Evolutionary conservation across 1,284 basidiomycete species (phyloP).

Genomic region (Puccinia triticina): DNA sequence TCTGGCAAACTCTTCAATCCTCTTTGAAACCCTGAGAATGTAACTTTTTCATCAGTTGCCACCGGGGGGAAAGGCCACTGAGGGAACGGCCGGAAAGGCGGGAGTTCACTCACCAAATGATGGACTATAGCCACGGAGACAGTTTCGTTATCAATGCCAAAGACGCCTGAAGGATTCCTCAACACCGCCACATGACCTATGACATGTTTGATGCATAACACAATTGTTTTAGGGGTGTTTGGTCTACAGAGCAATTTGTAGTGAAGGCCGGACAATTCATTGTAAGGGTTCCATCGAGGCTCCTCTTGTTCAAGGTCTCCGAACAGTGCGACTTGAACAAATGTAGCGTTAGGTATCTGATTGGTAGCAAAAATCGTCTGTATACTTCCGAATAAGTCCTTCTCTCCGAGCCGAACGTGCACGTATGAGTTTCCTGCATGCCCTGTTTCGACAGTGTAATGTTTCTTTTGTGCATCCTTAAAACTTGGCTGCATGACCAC

Average conservation of each 20-base stretch:
- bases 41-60: too few species aligned
- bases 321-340: not conserved
- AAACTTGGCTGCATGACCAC: not conserved
- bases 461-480: not conserved
- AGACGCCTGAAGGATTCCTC: not conserved
- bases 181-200: conserved; percentile 1
- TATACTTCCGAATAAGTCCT: conserved; percentile 1
- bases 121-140: not conserved
- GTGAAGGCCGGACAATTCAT: not conserved
- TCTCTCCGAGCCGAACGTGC: not conserved
- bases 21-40: too few species aligned
- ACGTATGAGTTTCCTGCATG: conserved; percentile 1
- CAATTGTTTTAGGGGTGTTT: too few species aligned
- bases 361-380: not conserved
- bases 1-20: too few species aligned
- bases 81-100: not conserved
- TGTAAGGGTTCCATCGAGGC: not conserved
- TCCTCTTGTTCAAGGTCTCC: not conserved
- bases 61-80: too few species aligned
- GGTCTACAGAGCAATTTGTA: not conserved
- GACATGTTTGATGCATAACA: not conserved
- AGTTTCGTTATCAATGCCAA: not conserved
- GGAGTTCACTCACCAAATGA: not conserved
- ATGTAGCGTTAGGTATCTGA: not conserved
- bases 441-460: too few species aligned